phyloP scores from a whole-genome alignment of 2,329 filamentous ascomycete genomes.

The Penicillium hordei region DNA sequence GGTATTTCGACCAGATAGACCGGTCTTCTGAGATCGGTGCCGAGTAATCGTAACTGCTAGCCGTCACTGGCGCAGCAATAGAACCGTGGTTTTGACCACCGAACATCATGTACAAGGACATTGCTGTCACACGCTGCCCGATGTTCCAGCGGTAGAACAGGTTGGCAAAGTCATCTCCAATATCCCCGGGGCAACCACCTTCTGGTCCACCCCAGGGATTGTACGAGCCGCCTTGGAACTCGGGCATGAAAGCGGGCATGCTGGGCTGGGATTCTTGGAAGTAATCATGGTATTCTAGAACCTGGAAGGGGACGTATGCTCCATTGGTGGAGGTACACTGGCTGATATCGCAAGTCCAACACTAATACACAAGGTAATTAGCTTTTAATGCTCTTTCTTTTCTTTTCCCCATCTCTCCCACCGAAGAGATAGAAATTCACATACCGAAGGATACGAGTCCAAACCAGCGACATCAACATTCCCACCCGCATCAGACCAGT shows the following conservation, averaged over 20 bases:
- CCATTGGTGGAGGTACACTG: slow-evolving; percentile 63
- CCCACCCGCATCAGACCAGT: slow-evolving; percentile 58
- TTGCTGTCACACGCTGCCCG: slow-evolving; percentile 58
- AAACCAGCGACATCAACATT: slow-evolving; percentile 33
- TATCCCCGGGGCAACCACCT: slow-evolving; percentile 55
- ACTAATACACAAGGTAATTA: slow-evolving; percentile 50
- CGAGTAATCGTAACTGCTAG: slow-evolving; percentile 64
- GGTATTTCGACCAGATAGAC: slow-evolving; percentile 59
- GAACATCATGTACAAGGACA: slow-evolving; percentile 65
- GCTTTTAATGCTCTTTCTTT: slow-evolving; percentile 11
- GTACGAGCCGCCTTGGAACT: slow-evolving; percentile 61
- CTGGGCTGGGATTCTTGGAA: slow-evolving; percentile 47
- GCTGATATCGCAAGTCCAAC: slow-evolving; percentile 64
- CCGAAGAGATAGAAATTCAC: slow-evolving; percentile 24
- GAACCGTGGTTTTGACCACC: slow-evolving; percentile 66
- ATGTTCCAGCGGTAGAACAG: slow-evolving; percentile 65
- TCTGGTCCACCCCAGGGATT: slow-evolving; percentile 63
- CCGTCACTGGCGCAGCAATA: slow-evolving; percentile 58
- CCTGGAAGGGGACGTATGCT: slow-evolving; percentile 56
- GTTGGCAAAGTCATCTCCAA: slow-evolving; percentile 61
- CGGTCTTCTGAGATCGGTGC: slow-evolving; percentile 62
- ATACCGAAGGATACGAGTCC: slow-evolving; percentile 51
- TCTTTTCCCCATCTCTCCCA: background rate
- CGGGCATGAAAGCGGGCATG: slow-evolving; percentile 55
- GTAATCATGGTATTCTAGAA: slow-evolving; percentile 50